phyloP scores from a whole-genome alignment of 352 stramenopile genomes.

The Peronospora destructor region DNA sequence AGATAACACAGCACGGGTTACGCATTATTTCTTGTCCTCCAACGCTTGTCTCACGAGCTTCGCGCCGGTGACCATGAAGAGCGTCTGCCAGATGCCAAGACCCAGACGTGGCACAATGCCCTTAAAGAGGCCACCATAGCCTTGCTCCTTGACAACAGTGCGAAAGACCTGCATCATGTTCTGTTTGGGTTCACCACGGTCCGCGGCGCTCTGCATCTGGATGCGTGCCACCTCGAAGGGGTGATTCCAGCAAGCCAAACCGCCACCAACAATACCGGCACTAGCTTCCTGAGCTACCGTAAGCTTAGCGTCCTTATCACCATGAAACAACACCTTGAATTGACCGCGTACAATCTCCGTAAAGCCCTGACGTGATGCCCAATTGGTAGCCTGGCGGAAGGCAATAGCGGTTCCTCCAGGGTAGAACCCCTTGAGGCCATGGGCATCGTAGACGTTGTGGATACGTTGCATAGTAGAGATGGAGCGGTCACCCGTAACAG shows the following conservation, averaged over 20 bases:
- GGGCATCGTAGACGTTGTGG: slow-evolving; percentile 72
- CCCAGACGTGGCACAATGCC: slow-evolving; percentile 84
- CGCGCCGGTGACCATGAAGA: slow-evolving; percentile 90
- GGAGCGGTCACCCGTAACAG: slow-evolving; percentile 86
- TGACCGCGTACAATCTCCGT: slow-evolving; percentile 82
- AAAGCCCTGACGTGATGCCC: slow-evolving; percentile 86
- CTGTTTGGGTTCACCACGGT: slow-evolving; percentile 84
- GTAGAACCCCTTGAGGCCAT: slow-evolving; percentile 89
- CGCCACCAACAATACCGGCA: slow-evolving; percentile 80
- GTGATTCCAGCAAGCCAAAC: slow-evolving; percentile 88
- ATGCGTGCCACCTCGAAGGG: slow-evolving; percentile 89
- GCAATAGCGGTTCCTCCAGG: slow-evolving; percentile 85
- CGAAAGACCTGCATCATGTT: slow-evolving; percentile 88
- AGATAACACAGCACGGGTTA: neutral
- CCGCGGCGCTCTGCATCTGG: slow-evolving; percentile 87
- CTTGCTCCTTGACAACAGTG: slow-evolving; percentile 80
- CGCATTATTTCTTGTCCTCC: slow-evolving; percentile 44
- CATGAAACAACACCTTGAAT: slow-evolving; percentile 84
- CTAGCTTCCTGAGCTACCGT: slow-evolving; percentile 82
- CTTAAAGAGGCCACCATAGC: slow-evolving; percentile 82
- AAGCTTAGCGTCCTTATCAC: slow-evolving; percentile 79
- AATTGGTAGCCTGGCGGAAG: slow-evolving; percentile 89
- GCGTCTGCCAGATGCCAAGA: slow-evolving; percentile 87
- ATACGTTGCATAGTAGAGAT: slow-evolving; percentile 81
- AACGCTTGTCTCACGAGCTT: slow-evolving; percentile 87